phyloP scores from a whole-genome alignment of 2,329 filamentous ascomycete species.

The Alternaria gaisen region DNA sequence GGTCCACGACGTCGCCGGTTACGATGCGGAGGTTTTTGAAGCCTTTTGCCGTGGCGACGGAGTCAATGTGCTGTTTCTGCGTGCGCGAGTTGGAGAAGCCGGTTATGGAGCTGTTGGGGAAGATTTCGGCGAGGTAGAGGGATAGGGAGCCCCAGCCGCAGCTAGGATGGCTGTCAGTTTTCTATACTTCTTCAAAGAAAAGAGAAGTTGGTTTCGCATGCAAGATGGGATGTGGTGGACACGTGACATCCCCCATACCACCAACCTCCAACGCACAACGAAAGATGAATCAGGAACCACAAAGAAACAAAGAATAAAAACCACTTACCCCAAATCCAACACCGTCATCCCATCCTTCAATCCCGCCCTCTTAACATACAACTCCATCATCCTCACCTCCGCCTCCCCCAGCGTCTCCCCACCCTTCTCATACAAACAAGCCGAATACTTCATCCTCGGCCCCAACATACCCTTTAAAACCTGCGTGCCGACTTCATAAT shows the following conservation, averaged over 20 bases:
- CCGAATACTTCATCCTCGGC: slow-evolving; percentile 77
- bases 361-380: slow-evolving; percentile 69
- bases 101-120: slow-evolving; percentile 69
- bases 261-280: background rate
- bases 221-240: background rate
- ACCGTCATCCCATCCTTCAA: slow-evolving; percentile 68
- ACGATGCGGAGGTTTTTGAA: slow-evolving; percentile 70
- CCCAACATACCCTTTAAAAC: slow-evolving; percentile 70
- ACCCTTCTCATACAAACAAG: slow-evolving; percentile 69
- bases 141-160: slow-evolving; percentile 75
- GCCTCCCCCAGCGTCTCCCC: slow-evolving; percentile 67
- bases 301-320: slow-evolving; percentile 11
- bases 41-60: slow-evolving; percentile 63
- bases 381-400: slow-evolving; percentile 71
- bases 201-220: no score
- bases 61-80: slow-evolving; percentile 73
- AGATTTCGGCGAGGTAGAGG: slow-evolving; percentile 71
- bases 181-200: background rate
- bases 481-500: slow-evolving; percentile 76
- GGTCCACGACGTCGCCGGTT: slow-evolving; percentile 72
- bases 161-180: slow-evolving; percentile 46
- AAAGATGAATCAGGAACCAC: slow-evolving; percentile 5
- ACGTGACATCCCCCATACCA: background rate
- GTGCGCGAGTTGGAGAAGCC: slow-evolving; percentile 75
- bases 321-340: slow-evolving; percentile 66